Evolutionary conservation across 1,139 yeast species (phyloP), one percentile per base, ranked within the genome.

Genomic region (Debaryomycetaceae sp.): DNA sequence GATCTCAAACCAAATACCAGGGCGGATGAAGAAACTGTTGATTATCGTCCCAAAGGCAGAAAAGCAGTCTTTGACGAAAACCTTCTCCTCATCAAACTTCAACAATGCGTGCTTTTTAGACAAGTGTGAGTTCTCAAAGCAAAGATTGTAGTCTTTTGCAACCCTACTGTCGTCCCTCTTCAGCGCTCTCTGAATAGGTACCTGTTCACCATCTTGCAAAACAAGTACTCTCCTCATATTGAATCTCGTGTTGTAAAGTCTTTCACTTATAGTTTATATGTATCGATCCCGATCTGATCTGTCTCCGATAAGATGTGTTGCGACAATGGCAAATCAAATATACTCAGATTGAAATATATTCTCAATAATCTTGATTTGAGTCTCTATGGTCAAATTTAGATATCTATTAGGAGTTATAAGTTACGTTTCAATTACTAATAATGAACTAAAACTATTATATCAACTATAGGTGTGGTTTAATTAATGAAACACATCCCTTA

Each of bases 11-110:
- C 56, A 50, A 13, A 38, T 38, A 9, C 48, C 49, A 0, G 66
- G 61, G 5, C 50, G 33, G 18, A 68, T 47, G 33, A 56, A 59
- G 5, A 53, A 38, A 17, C 55, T 52, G 44, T 68, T 65, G 36
- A 67, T 41, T 14, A 67, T 48, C 5, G 76, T 70, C 1, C 77
- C 77, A 51, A 70, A 71, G 24, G 72, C 68, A 5, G 74, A 68
- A 9, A 47, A 48, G 11, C 46, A 44, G 44, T 71, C 77, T 40
- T 50, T 51, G 32, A 71, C 41, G 31, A 36, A 52, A 39, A 69
- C 55, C 8, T 35, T 35, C n/a, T 53, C 56, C 24, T 53, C 46
- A 11, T 38, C 8, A 14, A 29, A 33, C 33, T 29, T 35, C 13
- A 44, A 30, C 9, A 32, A 33, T 5, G 70, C 70, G 43, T 67